Base-by-base conservation (phyloP, 2,329 filamentous ascomycete genomes). In the Neofusicoccum sp. region DNA sequence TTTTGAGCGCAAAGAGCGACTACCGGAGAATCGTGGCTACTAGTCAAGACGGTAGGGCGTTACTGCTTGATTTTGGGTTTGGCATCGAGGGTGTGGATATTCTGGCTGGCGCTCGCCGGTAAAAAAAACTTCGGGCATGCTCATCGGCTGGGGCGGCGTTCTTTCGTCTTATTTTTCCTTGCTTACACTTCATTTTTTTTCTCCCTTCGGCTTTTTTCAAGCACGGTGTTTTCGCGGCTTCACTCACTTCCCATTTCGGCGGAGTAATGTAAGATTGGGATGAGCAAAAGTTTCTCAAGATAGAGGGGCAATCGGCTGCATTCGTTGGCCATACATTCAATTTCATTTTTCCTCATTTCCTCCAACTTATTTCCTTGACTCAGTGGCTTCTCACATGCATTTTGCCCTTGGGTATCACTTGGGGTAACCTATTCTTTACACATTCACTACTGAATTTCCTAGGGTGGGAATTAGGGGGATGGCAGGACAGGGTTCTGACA, bases 11-110 rank as follows among this genome's bases (percentile, higher is more conserved):
- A 56, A 97, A 97, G 82, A 93, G 90, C 64, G 93, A 99, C 72
- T 98, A 98, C 75, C 84, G 93, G 62, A 86, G 95, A 63, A 95
- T 99, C 64, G 90, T 99, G 64, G 95, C 91, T 68, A 96, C 93
- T 0, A 95, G 93, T 53, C 95, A 99, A 75, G 93, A 97, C 70
- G 90, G 93, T 34, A 89, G 96, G 71, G 92, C 96, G 56, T 78
- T 98, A 62, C 89, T 99, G 63, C 88, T 98, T 82, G 95, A 99
- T 77, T 99, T 98, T 78, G 95, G 86, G 14, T 84, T 83, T 68
- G 78, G 79, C 16, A 75, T 85, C 59, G 74, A 81, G 62, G 82
- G 81, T 31, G 78, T 82, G 63, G 80, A 84, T 6, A 38, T 61
- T 34, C 30, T 61, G 16, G 59, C 59, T 26, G 31, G 58, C 14